Percentiles rank a stretch among this genome's conserved stretches.
These are phyloP conservation scores for Cadophora sp. DNA, from an alignment of 2,329 filamentous ascomycete genomes.

Conservation along the genomic window DNA sequence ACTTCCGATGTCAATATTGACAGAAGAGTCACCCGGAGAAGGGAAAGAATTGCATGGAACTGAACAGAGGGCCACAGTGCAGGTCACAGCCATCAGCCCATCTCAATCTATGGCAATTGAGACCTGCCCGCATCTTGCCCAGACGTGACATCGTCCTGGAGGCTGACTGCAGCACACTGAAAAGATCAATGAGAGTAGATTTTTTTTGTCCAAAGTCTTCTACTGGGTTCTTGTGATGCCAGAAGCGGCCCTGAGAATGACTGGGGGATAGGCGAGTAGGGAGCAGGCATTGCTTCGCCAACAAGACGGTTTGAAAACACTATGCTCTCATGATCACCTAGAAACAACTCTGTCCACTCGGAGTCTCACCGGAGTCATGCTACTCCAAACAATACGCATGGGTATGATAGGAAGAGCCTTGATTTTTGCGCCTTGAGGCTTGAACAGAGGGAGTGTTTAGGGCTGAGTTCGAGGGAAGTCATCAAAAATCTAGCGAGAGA, in stretches of 20 bases:
- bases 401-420: no score
- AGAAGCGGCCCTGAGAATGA: no score
- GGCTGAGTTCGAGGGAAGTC: neutral
- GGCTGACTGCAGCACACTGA: conserved; percentile 2
- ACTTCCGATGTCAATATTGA: conserved; percentile 30
- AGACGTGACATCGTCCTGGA: neutral
- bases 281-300: no score
- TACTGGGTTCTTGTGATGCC: no score
- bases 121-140: neutral
- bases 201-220: neutral
- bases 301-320: no score
- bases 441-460: neutral
- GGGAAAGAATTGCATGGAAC: neutral
- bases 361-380: no score
- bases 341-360: no score
- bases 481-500: conserved; percentile 4
- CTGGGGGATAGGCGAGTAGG: no score
- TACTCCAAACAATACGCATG: no score
- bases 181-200: neutral
- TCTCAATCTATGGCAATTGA: neutral
- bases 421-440: no score
- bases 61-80: neutral
- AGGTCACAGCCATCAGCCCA: neutral
- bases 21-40: conserved; percentile 7
- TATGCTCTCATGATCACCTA: no score